These are phyloP conservation scores for Allantophomopsis lycopodina DNA, from an alignment of 2,329 filamentous ascomycete species.

Conservation along the genomic window DNA sequence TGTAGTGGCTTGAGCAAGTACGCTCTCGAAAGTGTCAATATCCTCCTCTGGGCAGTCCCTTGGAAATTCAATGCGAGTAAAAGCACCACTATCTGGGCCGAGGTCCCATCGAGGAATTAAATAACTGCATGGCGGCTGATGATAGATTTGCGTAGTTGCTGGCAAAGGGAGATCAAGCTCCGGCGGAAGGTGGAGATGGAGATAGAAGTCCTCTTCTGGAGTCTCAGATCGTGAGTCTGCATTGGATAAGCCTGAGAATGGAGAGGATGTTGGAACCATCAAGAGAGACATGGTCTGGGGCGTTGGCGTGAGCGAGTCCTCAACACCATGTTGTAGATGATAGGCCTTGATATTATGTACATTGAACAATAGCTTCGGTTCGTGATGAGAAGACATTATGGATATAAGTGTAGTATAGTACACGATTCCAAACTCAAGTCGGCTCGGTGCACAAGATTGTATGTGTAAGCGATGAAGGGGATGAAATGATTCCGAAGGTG, in stretches of 20 bases:
- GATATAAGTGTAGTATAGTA: too few relatives aligned
- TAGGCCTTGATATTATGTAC: slow-evolving; percentile 82
- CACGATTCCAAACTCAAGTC: too few relatives aligned
- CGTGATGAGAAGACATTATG: slow-evolving; percentile 11
- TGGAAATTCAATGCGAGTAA: slow-evolving; percentile 88
- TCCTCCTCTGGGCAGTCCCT: slow-evolving; percentile 75
- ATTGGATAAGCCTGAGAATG: slow-evolving; percentile 39
- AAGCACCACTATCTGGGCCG: slow-evolving; percentile 75
- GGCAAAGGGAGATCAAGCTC: slow-evolving; percentile 89
- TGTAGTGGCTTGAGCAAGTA: slow-evolving; percentile 91
- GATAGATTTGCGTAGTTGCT: slow-evolving; percentile 93
- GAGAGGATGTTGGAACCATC: slow-evolving; percentile 86
- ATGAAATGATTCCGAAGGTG: too few relatives aligned
- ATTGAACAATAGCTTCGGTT: slow-evolving; percentile 54
- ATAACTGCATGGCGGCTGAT: slow-evolving; percentile 85
- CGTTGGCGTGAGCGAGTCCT: slow-evolving; percentile 68
- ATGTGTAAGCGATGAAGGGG: too few relatives aligned
- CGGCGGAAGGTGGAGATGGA: slow-evolving; percentile 86
- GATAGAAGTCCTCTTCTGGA: slow-evolving; percentile 84
- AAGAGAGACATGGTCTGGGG: slow-evolving; percentile 84
- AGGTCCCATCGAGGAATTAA: slow-evolving; percentile 93
- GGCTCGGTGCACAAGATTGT: too few relatives aligned
- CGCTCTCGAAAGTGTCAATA: slow-evolving; percentile 92
- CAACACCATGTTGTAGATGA: slow-evolving; percentile 78
- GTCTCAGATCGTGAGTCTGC: slow-evolving; percentile 39